Percentiles rank a stretch among this genome's conserved stretches.
These are phyloP conservation scores for Neurospora crassa DNA, from an alignment of 2,329 filamentous ascomycete species.

Conservation along the genomic window DNA sequence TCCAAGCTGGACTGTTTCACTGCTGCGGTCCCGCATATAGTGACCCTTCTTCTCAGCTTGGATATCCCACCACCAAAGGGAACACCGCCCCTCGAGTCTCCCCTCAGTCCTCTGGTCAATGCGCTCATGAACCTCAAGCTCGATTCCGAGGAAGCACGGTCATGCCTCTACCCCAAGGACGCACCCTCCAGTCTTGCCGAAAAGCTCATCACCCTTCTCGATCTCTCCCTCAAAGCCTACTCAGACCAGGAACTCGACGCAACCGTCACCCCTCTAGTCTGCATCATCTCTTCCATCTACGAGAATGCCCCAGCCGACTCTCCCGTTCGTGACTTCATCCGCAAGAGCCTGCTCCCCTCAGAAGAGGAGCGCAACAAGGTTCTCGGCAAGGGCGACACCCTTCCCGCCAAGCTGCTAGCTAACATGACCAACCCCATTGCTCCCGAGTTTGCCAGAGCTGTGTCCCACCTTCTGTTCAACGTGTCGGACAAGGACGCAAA, in stretches of 20 bases:
- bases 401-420: conserved; percentile 68
- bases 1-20: conserved; percentile 54
- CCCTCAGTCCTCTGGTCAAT: conserved; percentile 66
- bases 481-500: conserved; percentile 72
- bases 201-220: conserved; percentile 61
- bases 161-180: conserved; percentile 56
- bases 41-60: conserved; percentile 56
- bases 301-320: conserved; percentile 47
- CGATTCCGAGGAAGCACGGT: conserved; percentile 39
- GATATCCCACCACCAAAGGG: conserved; percentile 42
- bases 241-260: conserved; percentile 62
- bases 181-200: conserved; percentile 51
- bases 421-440: conserved; percentile 66
- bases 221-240: conserved; percentile 54
- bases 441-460: conserved; percentile 61
- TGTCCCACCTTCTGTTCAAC: conserved; percentile 76
- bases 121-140: conserved; percentile 72
- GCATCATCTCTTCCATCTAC: conserved; percentile 62
- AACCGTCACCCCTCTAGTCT: conserved; percentile 62
- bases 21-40: conserved; percentile 56
- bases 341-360: conserved; percentile 61
- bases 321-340: conserved; percentile 51
- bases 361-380: conserved; percentile 66
- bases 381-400: conserved; percentile 63
- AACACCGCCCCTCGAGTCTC: conserved; percentile 59